Evolutionary conservation across 305 asterid genomes (phyloP).

Genomic region (Rubia peregrina): DNA sequence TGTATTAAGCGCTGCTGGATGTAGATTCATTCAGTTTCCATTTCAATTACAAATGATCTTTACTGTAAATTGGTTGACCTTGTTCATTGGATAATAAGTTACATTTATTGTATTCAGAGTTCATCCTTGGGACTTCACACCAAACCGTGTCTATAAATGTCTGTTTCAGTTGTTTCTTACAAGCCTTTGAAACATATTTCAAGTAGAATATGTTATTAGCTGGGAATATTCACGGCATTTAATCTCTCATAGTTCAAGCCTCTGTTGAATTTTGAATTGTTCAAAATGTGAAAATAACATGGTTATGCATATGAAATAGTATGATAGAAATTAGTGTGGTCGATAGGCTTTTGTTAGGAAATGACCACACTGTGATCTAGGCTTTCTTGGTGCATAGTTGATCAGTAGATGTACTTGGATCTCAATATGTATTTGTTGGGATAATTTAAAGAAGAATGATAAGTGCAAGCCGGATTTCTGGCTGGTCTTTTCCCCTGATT

Average conservation of each 20-base stretch:
- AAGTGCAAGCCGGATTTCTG: background rate
- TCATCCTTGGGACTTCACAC: background rate
- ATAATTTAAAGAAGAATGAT: background rate
- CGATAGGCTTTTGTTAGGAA: background rate
- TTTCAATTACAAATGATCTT: background rate
- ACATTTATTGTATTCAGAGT: background rate
- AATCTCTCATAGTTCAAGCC: background rate
- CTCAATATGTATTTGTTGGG: background rate
- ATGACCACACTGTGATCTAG: background rate
- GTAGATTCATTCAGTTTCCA: background rate
- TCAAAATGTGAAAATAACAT: no score
- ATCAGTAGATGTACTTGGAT: background rate
- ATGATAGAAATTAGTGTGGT: background rate
- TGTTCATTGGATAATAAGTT: background rate
- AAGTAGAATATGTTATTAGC: background rate
- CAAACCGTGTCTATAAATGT: no score
- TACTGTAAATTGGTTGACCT: background rate
- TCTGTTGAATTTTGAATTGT: background rate
- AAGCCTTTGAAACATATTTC: background rate
- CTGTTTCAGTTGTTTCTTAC: no score
- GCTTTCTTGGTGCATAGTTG: background rate
- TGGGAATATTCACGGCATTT: background rate
- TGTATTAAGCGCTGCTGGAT: background rate
- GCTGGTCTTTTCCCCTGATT: background rate
- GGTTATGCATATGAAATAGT: background rate